These are phyloP conservation scores for Capsicum baccatum DNA, from an alignment of 257 asterid species.

Conservation along the genomic window DNA sequence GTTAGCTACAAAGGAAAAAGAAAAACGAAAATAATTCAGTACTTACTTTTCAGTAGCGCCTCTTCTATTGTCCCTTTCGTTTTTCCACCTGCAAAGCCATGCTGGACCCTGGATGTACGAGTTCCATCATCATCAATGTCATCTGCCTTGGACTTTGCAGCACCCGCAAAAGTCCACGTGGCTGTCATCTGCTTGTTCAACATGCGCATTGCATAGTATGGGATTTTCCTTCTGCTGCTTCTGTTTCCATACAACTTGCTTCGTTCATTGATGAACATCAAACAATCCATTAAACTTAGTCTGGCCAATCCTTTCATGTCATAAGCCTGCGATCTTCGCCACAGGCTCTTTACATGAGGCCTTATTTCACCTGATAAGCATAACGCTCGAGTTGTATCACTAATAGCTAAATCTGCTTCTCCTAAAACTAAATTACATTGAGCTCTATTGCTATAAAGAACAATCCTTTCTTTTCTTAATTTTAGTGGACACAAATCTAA, in stretches of 20 bases:
- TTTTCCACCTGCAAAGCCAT: not conserved
- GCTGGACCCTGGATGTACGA: not conserved
- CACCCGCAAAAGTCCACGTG: constrained; percentile 30
- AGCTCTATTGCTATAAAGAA: constrained; percentile 47
- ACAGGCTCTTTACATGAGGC: constrained; percentile 43
- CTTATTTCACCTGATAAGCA: constrained; percentile 36
- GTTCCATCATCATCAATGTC: not conserved
- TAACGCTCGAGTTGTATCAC: constrained; percentile 48
- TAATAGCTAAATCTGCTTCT: constrained; percentile 41
- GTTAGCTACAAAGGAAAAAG: no score
- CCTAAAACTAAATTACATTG: constrained; percentile 41
- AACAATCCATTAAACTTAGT: constrained; percentile 45
- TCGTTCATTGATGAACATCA: constrained; percentile 38
- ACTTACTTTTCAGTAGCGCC: constrained; percentile 6
- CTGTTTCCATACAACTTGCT: constrained; percentile 23
- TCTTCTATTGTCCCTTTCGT: not conserved
- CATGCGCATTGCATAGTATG: constrained; percentile 42
- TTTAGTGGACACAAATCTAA: constrained; percentile 45
- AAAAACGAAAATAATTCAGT: no score
- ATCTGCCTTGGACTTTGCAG: not conserved
- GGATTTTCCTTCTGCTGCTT: constrained; percentile 30
- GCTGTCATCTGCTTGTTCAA: constrained; percentile 43
- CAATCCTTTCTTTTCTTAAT: constrained; percentile 40
- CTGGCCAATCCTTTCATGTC: constrained; percentile 44
- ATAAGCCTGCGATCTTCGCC: constrained; percentile 55